A percentile compares a stretch with the other conserved stretches of the same genome.
Conservation (phyloP, 441 rosid genomes). For the Croton setiger region DNA sequence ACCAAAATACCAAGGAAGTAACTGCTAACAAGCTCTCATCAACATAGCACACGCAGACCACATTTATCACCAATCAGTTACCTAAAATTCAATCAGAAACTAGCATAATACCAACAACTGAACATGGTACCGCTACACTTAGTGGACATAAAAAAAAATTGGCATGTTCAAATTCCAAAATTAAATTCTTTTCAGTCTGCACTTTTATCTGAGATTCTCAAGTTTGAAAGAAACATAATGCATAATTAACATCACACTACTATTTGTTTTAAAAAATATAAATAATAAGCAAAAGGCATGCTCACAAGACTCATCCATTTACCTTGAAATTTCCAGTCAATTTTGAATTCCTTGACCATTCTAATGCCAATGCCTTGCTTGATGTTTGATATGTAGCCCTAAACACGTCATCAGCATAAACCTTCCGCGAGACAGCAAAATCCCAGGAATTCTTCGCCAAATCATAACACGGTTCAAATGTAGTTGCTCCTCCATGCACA, state of each 20-base stretch:
- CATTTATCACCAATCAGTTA: background rate
- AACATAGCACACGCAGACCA: background rate
- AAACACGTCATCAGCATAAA: constrained; percentile 56
- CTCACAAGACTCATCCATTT: constrained; percentile 4
- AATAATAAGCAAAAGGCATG: background rate
- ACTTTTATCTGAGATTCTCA: constrained; percentile 1
- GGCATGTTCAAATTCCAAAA: background rate
- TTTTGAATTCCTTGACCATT: constrained; percentile 72
- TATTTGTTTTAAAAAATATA: background rate
- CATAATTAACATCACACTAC: background rate
- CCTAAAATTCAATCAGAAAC: constrained; percentile 4
- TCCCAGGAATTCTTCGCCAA: constrained; percentile 81
- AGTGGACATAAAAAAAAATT: background rate
- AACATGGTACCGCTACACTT: background rate
- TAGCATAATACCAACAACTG: background rate
- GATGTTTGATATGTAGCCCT: constrained; percentile 71
- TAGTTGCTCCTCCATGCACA: constrained; percentile 55
- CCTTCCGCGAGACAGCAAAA: constrained; percentile 59
- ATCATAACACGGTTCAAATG: constrained; percentile 80
- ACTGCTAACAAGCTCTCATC: background rate
- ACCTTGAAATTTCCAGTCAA: constrained; percentile 65
- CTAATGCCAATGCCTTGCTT: constrained; percentile 61
- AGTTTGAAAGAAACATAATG: background rate
- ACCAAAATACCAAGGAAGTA: background rate
- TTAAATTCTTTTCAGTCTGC: background rate